Evolutionary conservation across 2,329 filamentous ascomycete species (phyloP), one percentile per base, ranked within the genome.

Genomic region (Cordyceps javanica): DNA sequence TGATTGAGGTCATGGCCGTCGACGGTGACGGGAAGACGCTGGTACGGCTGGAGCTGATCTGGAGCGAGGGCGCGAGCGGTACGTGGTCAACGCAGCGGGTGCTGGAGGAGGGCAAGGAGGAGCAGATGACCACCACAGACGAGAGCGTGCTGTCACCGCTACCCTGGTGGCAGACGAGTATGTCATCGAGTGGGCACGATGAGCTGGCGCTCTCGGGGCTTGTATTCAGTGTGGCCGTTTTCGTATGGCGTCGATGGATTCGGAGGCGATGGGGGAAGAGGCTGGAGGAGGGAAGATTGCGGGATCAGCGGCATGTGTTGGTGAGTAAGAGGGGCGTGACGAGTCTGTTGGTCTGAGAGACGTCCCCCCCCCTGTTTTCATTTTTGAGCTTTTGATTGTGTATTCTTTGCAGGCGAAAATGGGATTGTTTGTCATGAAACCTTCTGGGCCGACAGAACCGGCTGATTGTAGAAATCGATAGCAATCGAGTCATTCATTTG

Each of bases 11-110:
- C 10, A 59, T 61, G 1, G 65, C 62, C 0, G 38, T 67, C 45
- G 63, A 65, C 26, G 59, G 39, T 11, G 26, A 61, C 11, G 59
- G 46, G 23, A 25, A 68, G 21, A 10, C 65, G 62, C 59, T 80
- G 42, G 51, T 38, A 21, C 34, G 36, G 8, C 44, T 44, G 21
- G 44, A 42, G 57, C 50, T 52, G 32, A 41, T 59, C 25, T 55
- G 45, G 41, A 32, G 44, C 32, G 30, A 58, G 26, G 49, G 34
- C 10, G 57, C 26, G 23, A 46, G 38, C 21, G 39, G 38, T 11
- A 34, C 48, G 39, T 52, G 48, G 46, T 52, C 48, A 30, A 45
- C 55, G 30, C 14, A 45, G 21, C 39, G 38, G 39, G n/a, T 36
- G 38, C 9, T 9, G 8, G 39, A 38, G 16, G 21, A 32, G 44